Evolutionary conservation across 1,139 yeast genomes (phyloP), one percentile per base, ranked within the genome.

Genomic region (Candida sanyaensis): DNA sequence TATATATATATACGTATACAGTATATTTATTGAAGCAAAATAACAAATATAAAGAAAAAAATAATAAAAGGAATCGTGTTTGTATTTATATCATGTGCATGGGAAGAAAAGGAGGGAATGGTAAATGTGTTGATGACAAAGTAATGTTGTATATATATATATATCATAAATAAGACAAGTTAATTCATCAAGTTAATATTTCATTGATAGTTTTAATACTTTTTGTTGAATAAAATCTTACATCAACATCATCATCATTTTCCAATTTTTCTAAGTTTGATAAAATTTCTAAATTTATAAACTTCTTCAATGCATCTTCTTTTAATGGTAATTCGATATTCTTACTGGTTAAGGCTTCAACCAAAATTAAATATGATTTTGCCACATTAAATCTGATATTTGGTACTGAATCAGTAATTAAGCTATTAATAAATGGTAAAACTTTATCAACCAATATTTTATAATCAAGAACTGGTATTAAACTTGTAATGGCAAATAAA

Each of bases 321-420:
- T 62, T 62, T 34, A 61, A 58, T 17, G 54, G 47, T 45, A 49
- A 60, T 32, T 60, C 52, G 7, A 11, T 17, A 9, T 50, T 49
- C 24, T 60, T 57, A 43, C 55, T 58, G 43, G 68, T 59, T 56
- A 82, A 75, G 33, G 80, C 76, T 63, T 81, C 78, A 37, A 80
- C 84, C 45, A 88, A 72, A 21, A 78, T 75, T 41, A 82, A 77
- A 62, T 87, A 84, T 29, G 96, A 82, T 67, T 89, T 91, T 26
- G 99, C 98, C 54, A 89, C 92, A 66, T 92, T 93, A 73, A 93
- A 93, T 64, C 97, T 80, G 57, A 93, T 92, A 66, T 93, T 93
- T 58, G 99, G 97, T 48, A 93, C 97, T 4, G 84, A 79, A 69
- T 93, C 99, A 45, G 76, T 76, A 43, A 84, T 76, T 57, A 92